These are phyloP conservation scores for Citrus australasica DNA, from an alignment of 345 rosid species.

Conservation along the genomic window DNA sequence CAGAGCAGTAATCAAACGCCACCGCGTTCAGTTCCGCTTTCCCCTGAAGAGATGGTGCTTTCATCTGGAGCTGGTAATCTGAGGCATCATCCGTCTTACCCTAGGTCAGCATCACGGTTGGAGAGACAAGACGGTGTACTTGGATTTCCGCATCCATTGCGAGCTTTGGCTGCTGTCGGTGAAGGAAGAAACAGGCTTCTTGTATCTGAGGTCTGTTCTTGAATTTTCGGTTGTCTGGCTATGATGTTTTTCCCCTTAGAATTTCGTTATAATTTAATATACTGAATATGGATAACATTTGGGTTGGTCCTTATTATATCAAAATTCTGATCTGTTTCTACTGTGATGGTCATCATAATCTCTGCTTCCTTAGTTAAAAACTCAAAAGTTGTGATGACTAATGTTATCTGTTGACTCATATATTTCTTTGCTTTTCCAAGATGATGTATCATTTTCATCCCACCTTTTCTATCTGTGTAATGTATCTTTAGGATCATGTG, in stretches of 20 bases:
- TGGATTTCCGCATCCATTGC: slow-evolving; percentile 54
- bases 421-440: neutral
- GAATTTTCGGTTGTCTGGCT: neutral
- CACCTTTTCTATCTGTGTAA: neutral
- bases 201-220: slow-evolving; percentile 71
- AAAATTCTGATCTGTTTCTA: neutral
- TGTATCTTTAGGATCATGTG: neutral
- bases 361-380: neutral
- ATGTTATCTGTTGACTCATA: neutral
- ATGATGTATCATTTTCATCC: neutral
- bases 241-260: slow-evolving; percentile 7
- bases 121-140: slow-evolving; percentile 57
- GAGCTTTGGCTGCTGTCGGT: slow-evolving; percentile 50
- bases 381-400: neutral
- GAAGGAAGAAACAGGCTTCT: slow-evolving; percentile 72
- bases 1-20: slow-evolving; percentile 38
- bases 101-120: slow-evolving; percentile 52
- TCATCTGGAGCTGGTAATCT: slow-evolving; percentile 52
- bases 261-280: neutral
- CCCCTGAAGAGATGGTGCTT: slow-evolving; percentile 39
- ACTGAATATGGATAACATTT: neutral
- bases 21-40: slow-evolving; percentile 32
- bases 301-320: neutral
- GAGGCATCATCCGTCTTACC: slow-evolving; percentile 40
- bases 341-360: neutral